Base-by-base conservation (phyloP, 768 basidiomycete genomes). In the Trametes cinnabarina region DNA sequence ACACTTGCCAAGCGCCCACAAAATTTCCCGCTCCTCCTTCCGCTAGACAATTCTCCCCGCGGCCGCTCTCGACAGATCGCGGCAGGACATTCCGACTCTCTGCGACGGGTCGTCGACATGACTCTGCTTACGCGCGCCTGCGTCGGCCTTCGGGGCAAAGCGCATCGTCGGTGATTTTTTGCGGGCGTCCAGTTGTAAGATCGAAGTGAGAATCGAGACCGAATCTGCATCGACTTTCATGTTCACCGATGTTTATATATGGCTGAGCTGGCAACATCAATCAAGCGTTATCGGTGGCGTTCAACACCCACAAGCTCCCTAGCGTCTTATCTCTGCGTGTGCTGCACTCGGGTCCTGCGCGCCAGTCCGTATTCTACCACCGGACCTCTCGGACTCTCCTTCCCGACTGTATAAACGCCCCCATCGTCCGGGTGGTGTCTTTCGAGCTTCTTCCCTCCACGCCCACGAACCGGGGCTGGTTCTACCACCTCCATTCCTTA, bases 401-500 rank as follows among this genome's bases (percentile, higher is more conserved):
- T 26, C 19, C 26, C 50, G 43, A 47, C 25, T 19, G 41, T 61
- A 61, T 61, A 61, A 52, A 61, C 53, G n/a, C 22, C 32, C 35
- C 35, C 12, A 3, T 20, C 20, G 40, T 39, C 42, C 11, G 26
- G 23, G 44, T 23, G 14, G 46, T 41, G 30, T 51, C 28, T 15
- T 44, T 22, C 44, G 51, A 46, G 48, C 42, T 39, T 51, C 54
- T 60, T 40, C 54, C 19, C 55, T 52, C 60, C 55, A 48, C 55
- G 42, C 48, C 42, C 44, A 30, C 25, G 37, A 26, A 39, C 46
- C 52, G 59, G 40, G 53, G 54, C 20, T 46, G 54, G 54, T 44
- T 40, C 43, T 23, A 41, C 53, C 43, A 43, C 58, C 48, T 56
- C 54, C 60, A 51, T 52, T 60, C 55, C n/a, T 57, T 61, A n/a